Conservation (phyloP, 2,329 filamentous ascomycete genomes). For the Sphaerulina vaccinii region DNA sequence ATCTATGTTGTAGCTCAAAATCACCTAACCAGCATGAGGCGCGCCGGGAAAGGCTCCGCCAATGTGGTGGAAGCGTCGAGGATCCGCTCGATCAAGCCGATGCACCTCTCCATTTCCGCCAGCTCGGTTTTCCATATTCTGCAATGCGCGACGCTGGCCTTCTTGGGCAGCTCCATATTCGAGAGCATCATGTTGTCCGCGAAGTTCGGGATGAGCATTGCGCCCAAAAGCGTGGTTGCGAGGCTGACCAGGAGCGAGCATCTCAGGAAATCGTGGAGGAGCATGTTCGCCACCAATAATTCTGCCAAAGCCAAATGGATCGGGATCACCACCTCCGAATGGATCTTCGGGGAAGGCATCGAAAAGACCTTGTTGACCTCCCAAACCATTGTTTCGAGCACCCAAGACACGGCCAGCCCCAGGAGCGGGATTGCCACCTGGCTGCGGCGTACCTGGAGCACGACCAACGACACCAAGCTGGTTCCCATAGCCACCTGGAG, state of each 20-base stretch:
- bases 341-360: constrained; percentile 18
- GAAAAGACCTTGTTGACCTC: constrained; percentile 10
- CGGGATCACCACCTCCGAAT: constrained; percentile 15
- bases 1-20: no score
- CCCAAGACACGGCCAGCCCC: constrained; percentile 11
- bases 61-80: constrained; percentile 8
- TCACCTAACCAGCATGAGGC: constrained; percentile 9
- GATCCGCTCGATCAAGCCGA: constrained; percentile 5
- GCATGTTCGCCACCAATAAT: constrained; percentile 6
- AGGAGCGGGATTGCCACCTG: neutral
- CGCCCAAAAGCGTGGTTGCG: constrained; percentile 3
- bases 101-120: constrained; percentile 2
- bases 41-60: constrained; percentile 8
- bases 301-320: constrained; percentile 11
- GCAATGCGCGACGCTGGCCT: constrained; percentile 6
- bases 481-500: neutral
- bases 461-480: neutral
- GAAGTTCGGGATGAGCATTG: constrained; percentile 1
- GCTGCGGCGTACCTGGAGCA: neutral
- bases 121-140: constrained; percentile 10
- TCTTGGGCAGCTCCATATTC: constrained; percentile 1
- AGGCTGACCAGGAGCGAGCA: constrained; percentile 12
- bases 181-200: neutral
- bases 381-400: constrained; percentile 12
- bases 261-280: constrained; percentile 5